These are phyloP conservation scores for Candida coleopterorum DNA, from an alignment of 805 yeast genomes.

Conservation along the genomic window DNA sequence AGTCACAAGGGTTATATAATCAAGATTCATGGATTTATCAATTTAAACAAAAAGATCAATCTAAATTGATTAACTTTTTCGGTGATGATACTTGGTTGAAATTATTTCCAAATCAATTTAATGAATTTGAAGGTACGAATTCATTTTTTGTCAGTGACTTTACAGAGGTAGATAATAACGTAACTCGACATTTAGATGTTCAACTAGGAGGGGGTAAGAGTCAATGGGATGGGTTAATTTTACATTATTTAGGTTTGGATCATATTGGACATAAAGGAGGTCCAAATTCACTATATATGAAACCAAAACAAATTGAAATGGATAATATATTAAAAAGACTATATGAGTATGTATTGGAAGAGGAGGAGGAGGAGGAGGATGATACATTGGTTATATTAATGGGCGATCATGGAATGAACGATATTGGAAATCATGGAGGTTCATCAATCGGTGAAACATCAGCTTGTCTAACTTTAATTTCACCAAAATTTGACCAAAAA, in stretches of 20 bases:
- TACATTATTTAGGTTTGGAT: conserved; percentile 91
- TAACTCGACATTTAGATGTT: conserved; percentile 73
- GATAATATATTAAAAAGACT: conserved; percentile 57
- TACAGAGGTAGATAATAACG: conserved; percentile 89
- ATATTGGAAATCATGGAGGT: conserved; percentile 95
- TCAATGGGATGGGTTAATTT: conserved; percentile 78
- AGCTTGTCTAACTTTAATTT: conserved; percentile 69
- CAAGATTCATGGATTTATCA: conserved; percentile 91
- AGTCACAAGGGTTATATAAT: conserved; percentile 58
- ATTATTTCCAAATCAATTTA: conserved; percentile 67
- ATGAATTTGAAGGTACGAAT: conserved; percentile 75
- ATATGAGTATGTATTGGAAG: conserved; percentile 27
- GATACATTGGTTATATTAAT: conserved; percentile 64
- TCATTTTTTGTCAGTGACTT: conserved; percentile 95
- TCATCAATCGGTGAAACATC: conserved; percentile 89
- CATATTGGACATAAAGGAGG: conserved; percentile 99
- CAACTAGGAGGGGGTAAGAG: conserved; percentile 41
- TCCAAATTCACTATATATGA: conserved; percentile 76
- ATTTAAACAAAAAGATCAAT: conserved; percentile 23
- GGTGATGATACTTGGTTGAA: conserved; percentile 99
- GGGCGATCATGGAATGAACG: conserved; percentile 98
- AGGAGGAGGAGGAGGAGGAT: conserved; percentile 15
- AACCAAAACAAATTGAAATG: conserved; percentile 80
- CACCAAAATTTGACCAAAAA: conserved; percentile 43
- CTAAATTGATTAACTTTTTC: conserved; percentile 60